phyloP scores from a whole-genome alignment of 1,139 yeast genomes.

The Yamadazyma spencermartinsiae region DNA sequence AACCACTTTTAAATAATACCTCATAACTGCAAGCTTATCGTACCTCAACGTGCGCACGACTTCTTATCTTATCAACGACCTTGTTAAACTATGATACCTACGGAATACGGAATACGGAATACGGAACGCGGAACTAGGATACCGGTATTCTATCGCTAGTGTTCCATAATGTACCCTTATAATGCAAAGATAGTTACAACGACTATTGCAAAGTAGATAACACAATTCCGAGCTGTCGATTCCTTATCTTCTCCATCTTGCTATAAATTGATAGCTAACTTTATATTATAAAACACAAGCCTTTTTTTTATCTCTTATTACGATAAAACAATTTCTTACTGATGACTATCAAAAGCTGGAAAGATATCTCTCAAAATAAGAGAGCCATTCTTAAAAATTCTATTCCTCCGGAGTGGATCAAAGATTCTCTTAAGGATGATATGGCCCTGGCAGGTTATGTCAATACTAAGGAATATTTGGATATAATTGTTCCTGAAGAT shows the following conservation, averaged over 20 bases:
- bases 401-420: slow-evolving; percentile 27
- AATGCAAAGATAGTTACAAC: not conserved
- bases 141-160: not conserved
- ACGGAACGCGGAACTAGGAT: slow-evolving; percentile 2
- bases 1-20: too few species aligned
- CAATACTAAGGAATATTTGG: slow-evolving; percentile 15
- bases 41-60: not conserved
- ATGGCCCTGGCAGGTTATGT: slow-evolving; percentile 11
- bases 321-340: too few species aligned
- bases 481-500: slow-evolving; percentile 15
- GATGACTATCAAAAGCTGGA: slow-evolving; percentile 13
- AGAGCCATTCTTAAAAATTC: slow-evolving; percentile 13
- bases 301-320: too few species aligned
- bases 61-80: slow-evolving; percentile 6
- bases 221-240: too few species aligned
- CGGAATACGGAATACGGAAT: slow-evolving; percentile 17
- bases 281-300: too few species aligned
- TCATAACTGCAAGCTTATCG: too few species aligned
- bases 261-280: too few species aligned
- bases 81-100: not conserved
- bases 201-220: not conserved
- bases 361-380: slow-evolving; percentile 19
- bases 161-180: not conserved
- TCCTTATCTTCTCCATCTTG: too few species aligned
- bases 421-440: slow-evolving; percentile 6